These are phyloP conservation scores for Fusarium tuaranense DNA, from an alignment of 2,329 filamentous ascomycete species.

Conservation along the genomic window DNA sequence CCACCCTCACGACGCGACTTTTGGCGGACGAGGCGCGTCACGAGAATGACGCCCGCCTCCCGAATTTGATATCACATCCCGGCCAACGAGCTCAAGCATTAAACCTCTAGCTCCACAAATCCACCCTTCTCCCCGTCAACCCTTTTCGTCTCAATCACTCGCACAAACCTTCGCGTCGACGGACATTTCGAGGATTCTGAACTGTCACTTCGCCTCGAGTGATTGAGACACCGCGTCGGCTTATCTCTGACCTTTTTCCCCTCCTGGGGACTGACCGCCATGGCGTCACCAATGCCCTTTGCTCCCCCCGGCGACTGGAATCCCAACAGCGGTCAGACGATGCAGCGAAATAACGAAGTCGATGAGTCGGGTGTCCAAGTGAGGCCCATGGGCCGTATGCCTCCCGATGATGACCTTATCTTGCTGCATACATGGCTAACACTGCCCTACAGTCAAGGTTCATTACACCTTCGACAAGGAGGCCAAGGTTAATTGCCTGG, in stretches of 20 bases:
- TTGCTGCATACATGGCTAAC: constrained; percentile 34
- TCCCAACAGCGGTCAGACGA: constrained; percentile 44
- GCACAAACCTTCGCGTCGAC: background rate
- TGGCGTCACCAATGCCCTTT: constrained; percentile 55
- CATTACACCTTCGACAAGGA: constrained; percentile 96
- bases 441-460: constrained; percentile 79
- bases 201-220: constrained; percentile 3
- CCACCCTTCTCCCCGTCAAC: constrained; percentile 9
- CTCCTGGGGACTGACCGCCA: constrained; percentile 45
- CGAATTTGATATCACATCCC: constrained; percentile 45
- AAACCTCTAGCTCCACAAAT: constrained; percentile 31
- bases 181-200: constrained; percentile 1
- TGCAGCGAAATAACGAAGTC: constrained; percentile 45
- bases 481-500: constrained; percentile 88
- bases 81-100: constrained; percentile 37
- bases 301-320: constrained; percentile 49
- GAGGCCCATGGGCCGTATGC: constrained; percentile 76
- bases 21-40: constrained; percentile 50
- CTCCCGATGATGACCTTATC: constrained; percentile 17
- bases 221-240: constrained; percentile 12
- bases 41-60: constrained; percentile 54
- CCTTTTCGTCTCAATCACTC: constrained; percentile 18
- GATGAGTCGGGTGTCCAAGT: constrained; percentile 66
- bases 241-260: constrained; percentile 32
- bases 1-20: constrained; percentile 49